Base-by-base conservation (phyloP, 2,329 filamentous ascomycete species). In the Albophoma yamanashiensis region DNA sequence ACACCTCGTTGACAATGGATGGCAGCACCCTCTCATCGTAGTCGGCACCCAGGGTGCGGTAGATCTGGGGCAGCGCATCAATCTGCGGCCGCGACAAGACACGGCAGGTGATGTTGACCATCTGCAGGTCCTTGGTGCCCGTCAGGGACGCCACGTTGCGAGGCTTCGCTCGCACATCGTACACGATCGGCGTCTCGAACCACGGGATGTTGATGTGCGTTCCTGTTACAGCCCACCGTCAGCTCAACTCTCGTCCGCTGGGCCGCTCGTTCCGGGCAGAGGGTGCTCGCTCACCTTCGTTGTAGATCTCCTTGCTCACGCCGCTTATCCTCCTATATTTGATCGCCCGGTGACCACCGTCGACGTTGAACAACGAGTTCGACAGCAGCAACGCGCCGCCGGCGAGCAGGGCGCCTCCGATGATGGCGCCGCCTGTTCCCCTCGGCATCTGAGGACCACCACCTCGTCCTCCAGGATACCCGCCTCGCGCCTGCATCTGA, bases 31-130 rank as follows among this genome's bases (percentile, higher is more conserved):
- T 84, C 84, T 99, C 94, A 70, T 99, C 94, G 73, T 97, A 99
- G 77, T 99, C 94, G 60, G 87, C 88, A 59, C 94, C 94, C 42
- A 99, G 83, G 1, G 94, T 99, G 66, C 94, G 85, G 83, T 97
- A 99, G 71, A 99, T 99, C 78, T 96, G 91, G 22, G 94, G 94
- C 50, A 99, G 85, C 39, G 92, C 89, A 66, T 90, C 86, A 70
- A 99, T 80, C 61, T 92, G 86, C 60, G 94, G 94, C 68, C 92
- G 83, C 61, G 93, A 97, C 58, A 99, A 89, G 61, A 99, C 94
- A 90, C 94, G 93, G 78, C 94, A 99, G 72, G 93, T 99, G 74
- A 99, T 97, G 84, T 99, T 99, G 73, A 97, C 94, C 94, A 99
- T 99, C 81, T 99, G 94, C 77, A 99, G 80, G 78, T 99, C 94